A percentile compares a stretch with the other conserved stretches of the same genome.
These are phyloP conservation scores for Penicillium ucsense DNA, from an alignment of 495 filamentous ascomycete species.

Conservation along the genomic window DNA sequence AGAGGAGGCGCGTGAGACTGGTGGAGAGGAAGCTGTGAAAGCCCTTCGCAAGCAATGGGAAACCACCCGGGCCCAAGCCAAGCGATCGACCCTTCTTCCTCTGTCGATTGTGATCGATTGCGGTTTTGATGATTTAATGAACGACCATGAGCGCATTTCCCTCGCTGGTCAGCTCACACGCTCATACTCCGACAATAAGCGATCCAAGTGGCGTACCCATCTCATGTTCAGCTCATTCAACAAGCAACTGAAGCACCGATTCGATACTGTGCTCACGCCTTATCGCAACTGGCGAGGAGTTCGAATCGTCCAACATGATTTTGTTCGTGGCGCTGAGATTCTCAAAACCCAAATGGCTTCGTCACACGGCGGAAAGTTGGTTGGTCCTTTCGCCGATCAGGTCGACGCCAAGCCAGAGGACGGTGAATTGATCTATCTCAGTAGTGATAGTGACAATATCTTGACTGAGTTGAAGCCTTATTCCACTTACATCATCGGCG, in stretches of 20 bases:
- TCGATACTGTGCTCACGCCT: conserved; percentile 58
- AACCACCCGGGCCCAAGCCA: conserved; percentile 16
- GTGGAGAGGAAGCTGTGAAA: conserved; percentile 18
- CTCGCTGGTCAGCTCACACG: conserved; percentile 74
- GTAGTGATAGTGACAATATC: conserved; percentile 75
- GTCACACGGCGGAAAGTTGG: conserved; percentile 40
- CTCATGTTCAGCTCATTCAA: conserved; percentile 67
- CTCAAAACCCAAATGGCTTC: conserved; percentile 52
- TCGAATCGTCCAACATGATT: conserved; percentile 59
- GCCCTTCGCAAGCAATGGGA: conserved; percentile 30
- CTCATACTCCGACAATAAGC: conserved; percentile 77
- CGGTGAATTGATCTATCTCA: conserved; percentile 72
- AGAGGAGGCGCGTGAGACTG: conserved; percentile 19
- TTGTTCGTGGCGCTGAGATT: conserved; percentile 49
- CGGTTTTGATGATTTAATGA: conserved; percentile 85
- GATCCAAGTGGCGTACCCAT: conserved; percentile 52
- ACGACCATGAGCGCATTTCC: conserved; percentile 69
- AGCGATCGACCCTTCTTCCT: conserved; percentile 46
- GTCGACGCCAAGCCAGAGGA: conserved; percentile 31
- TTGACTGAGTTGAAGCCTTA: conserved; percentile 70
- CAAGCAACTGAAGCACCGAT: conserved; percentile 65
- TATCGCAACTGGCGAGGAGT: conserved; percentile 74
- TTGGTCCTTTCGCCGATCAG: conserved; percentile 41
- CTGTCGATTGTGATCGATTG: conserved; percentile 82
- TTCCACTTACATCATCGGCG: conserved; percentile 87